phyloP scores from a whole-genome alignment of 768 basidiomycete genomes.

The Tulasnella sp. region DNA sequence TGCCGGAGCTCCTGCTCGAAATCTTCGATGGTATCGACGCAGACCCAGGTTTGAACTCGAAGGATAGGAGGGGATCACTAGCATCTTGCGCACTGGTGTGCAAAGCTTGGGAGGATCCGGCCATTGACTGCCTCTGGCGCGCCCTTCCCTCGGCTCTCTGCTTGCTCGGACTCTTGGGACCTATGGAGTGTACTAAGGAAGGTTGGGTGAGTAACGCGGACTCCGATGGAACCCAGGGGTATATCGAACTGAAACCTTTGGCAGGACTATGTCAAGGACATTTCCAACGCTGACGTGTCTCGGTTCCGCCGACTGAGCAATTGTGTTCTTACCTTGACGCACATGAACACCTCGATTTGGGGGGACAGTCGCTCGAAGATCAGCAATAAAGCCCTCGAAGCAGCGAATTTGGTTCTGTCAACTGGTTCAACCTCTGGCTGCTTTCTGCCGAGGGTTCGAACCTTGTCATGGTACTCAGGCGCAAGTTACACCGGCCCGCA shows the following conservation, averaged over 20 bases:
- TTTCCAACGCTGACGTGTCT: neutral
- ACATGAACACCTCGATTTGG: neutral
- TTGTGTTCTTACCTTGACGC: neutral
- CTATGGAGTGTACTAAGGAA: neutral
- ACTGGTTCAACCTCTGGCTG: neutral
- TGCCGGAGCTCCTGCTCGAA: too few species aligned
- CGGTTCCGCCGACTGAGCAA: neutral
- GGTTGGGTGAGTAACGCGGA: neutral
- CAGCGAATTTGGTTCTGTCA: neutral
- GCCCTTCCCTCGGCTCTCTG: neutral
- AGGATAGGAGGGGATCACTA: neutral
- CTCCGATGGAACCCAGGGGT: neutral
- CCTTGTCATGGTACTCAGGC: neutral
- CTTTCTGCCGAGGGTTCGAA: neutral
- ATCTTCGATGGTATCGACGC: neutral
- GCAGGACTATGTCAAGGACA: neutral
- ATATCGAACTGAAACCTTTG: neutral
- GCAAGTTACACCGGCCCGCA: neutral
- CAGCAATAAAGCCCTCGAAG: neutral
- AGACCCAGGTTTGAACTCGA: neutral
- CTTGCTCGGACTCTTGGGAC: neutral
- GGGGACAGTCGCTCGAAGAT: neutral
- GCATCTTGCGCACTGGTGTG: neutral
- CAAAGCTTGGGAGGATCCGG: conserved; percentile 1
- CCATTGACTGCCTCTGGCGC: conserved; percentile 3